Conservation (phyloP, 2,329 filamentous ascomycete species). For the Xylaria multiplex region DNA sequence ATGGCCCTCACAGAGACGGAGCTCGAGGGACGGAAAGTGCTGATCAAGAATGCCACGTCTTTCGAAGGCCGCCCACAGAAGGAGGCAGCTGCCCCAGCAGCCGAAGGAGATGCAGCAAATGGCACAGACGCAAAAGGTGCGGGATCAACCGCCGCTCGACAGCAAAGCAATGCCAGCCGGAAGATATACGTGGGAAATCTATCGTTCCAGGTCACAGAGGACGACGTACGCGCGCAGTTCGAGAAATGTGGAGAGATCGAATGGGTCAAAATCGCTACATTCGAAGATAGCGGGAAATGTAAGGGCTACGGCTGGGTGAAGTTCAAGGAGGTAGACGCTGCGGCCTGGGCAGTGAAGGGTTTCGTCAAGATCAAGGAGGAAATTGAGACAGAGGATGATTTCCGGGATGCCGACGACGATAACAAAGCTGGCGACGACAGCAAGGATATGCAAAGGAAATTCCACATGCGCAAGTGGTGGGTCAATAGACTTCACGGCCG, state of each 20-base stretch:
- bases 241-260: conserved; percentile 83
- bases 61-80: conserved; percentile 90
- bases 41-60: conserved; percentile 92
- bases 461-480: conserved; percentile 78
- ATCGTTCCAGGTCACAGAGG: conserved; percentile 81
- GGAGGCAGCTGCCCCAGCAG: conserved; percentile 48
- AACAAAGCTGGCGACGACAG: conserved; percentile 55
- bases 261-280: conserved; percentile 89
- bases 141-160: conserved; percentile 44
- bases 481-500: conserved; percentile 86
- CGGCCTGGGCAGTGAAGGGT: conserved; percentile 80
- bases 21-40: conserved; percentile 77
- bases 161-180: conserved; percentile 67
- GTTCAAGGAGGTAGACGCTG: conserved; percentile 81
- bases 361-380: conserved; percentile 78
- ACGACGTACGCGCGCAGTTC: conserved; percentile 83
- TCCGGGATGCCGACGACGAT: conserved; percentile 57
- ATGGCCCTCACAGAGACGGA: conserved; percentile 87
- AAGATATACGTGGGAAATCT: conserved; percentile 95
- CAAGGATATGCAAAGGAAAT: conserved; percentile 61
- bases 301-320: conserved; percentile 97
- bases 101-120: conserved; percentile 49
- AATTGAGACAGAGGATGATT: conserved; percentile 70
- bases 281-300: conserved; percentile 96
- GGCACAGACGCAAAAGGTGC: conserved; percentile 41